These are phyloP conservation scores for Colletotrichum tamarilloi DNA, from an alignment of 2,329 filamentous ascomycete genomes.

Conservation along the genomic window DNA sequence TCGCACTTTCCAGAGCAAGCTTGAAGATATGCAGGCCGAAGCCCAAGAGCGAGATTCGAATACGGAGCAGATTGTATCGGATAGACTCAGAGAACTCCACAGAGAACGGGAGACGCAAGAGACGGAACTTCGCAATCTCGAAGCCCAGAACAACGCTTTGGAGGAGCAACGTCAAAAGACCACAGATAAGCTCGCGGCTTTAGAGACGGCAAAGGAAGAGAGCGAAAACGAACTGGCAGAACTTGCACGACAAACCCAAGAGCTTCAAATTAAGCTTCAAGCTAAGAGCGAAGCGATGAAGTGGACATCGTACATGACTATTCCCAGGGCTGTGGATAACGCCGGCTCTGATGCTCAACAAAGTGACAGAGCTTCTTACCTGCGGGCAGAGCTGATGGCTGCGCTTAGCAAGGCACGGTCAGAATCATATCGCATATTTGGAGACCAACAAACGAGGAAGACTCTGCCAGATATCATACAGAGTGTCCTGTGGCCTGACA, in stretches of 20 bases:
- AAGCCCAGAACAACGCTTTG: background rate
- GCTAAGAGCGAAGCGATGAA: constrained; percentile 9
- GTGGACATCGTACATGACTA: constrained; percentile 3
- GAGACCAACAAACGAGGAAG: background rate
- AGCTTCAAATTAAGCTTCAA: constrained; percentile 1
- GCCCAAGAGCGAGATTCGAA: background rate
- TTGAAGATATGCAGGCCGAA: background rate
- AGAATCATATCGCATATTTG: background rate
- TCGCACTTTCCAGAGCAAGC: background rate
- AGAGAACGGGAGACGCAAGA: background rate
- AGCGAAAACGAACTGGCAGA: background rate
- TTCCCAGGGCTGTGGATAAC: background rate
- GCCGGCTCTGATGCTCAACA: background rate
- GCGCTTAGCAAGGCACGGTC: background rate
- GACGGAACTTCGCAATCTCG: background rate
- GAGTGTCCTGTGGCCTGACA: background rate
- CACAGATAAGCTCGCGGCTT: background rate
- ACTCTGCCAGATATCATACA: background rate
- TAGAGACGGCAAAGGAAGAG: background rate
- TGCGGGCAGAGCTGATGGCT: constrained; percentile 6
- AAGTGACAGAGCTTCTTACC: background rate
- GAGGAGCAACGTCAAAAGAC: background rate
- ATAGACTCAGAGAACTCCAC: background rate
- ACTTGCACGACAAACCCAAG: background rate
- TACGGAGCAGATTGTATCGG: background rate